These are phyloP conservation scores for Aureobasidium namibiae DNA, from an alignment of 2,329 filamentous ascomycete genomes.

Conservation along the genomic window DNA sequence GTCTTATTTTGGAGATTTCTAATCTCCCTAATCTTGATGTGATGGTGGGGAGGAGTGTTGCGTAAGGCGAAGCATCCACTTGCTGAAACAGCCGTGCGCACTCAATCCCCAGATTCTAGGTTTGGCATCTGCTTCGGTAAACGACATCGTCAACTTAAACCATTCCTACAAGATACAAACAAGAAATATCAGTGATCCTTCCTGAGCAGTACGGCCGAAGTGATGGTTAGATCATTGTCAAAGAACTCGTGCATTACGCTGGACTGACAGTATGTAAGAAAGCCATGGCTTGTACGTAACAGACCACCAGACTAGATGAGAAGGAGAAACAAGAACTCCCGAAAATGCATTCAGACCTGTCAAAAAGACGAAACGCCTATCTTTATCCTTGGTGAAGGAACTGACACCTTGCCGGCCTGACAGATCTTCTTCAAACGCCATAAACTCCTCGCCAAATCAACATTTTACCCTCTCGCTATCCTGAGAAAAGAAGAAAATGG, in stretches of 20 bases:
- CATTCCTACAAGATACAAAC: background rate
- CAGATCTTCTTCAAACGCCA: background rate
- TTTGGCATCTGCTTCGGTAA: background rate
- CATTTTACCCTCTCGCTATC: background rate
- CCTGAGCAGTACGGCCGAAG: no score
- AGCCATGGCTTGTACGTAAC: background rate
- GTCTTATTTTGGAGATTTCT: background rate
- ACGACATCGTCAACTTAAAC: background rate
- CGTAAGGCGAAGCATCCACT: background rate
- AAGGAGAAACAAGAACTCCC: background rate
- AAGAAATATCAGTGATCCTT: background rate
- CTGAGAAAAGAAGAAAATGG: background rate
- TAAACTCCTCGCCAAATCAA: constrained; percentile 8
- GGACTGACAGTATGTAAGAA: background rate
- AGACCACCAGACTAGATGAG: background rate
- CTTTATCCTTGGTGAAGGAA: background rate
- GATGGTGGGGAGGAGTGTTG: background rate
- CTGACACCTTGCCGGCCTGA: background rate
- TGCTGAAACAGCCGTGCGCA: constrained; percentile 1
- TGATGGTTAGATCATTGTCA: no score
- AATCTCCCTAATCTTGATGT: background rate
- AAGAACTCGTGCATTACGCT: background rate
- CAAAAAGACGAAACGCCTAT: background rate
- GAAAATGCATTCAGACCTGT: background rate
- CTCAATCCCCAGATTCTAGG: background rate